A percentile compares a stretch with the other conserved stretches of the same genome.
These are phyloP conservation scores for Lodderomyces theae DNA, from an alignment of 1,139 yeast species.

Conservation along the genomic window DNA sequence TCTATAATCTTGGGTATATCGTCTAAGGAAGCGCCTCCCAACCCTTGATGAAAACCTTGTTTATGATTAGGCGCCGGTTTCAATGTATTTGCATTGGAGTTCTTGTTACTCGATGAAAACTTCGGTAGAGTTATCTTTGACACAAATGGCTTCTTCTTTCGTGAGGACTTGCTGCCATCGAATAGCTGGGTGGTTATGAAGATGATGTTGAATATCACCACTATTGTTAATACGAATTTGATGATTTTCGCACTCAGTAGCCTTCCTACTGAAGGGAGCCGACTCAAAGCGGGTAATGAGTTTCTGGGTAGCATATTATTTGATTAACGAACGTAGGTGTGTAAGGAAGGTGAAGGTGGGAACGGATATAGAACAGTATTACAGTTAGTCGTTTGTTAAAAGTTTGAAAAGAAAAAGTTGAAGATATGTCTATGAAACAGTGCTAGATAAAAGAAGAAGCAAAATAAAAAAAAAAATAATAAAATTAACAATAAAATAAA, in stretches of 20 bases:
- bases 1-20: slow-evolving; percentile 5
- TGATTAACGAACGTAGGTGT: neutral
- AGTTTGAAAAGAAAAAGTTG: too few species aligned
- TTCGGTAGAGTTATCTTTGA: neutral
- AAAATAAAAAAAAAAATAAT: too few species aligned
- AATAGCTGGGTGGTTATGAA: slow-evolving; percentile 19
- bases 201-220: slow-evolving; percentile 20
- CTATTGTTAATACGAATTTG: slow-evolving; percentile 20
- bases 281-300: neutral
- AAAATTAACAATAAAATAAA: too few species aligned
- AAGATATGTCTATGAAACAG: too few species aligned
- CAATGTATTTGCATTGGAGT: slow-evolving; percentile 1
- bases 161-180: slow-evolving; percentile 15
- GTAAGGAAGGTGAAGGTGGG: neutral
- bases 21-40: slow-evolving; percentile 7
- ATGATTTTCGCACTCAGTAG: slow-evolving; percentile 18
- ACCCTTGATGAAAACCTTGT: slow-evolving; percentile 5
- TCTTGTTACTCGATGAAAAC: slow-evolving; percentile 6
- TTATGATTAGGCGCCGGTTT: slow-evolving; percentile 8
- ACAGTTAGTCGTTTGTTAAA: too few species aligned
- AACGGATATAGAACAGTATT: too few species aligned
- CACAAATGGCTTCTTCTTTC: slow-evolving; percentile 2
- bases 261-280: slow-evolving; percentile 5
- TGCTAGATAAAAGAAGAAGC: too few species aligned
- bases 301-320: slow-evolving; percentile 1